Conservation (phyloP, 306 rosid genomes). For the Cotoneaster glaucophyllus region DNA sequence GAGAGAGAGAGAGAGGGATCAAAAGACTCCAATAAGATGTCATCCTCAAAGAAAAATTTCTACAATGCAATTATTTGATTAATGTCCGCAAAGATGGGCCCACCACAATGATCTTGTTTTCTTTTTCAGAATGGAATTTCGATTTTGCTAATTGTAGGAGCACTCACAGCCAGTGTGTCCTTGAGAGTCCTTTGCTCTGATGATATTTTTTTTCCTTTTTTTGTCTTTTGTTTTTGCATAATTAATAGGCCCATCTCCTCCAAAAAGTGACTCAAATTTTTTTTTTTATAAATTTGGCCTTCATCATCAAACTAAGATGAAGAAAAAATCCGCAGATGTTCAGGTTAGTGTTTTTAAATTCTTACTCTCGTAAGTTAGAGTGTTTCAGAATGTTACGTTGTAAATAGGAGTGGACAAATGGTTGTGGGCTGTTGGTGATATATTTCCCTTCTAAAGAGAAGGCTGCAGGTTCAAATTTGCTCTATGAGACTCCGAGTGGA, state of each 20-base stretch:
- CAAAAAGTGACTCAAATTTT: background rate
- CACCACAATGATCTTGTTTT: constrained; percentile 35
- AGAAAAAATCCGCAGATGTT: background rate
- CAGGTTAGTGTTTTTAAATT: background rate
- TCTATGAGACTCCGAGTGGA: background rate
- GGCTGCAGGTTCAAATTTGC: background rate
- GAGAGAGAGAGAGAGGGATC: constrained; percentile 2
- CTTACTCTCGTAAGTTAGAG: no score
- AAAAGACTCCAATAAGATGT: constrained; percentile 17
- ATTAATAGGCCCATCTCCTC: background rate
- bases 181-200: background rate
- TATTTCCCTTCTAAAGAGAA: background rate
- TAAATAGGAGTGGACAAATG: no score
- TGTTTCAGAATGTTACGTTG: accelerated
- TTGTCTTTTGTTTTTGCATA: background rate
- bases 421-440: background rate
- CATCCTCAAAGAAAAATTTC: constrained; percentile 12
- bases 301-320: background rate
- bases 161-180: constrained; percentile 22
- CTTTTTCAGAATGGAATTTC: constrained; percentile 23
- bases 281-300: background rate
- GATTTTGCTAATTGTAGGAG: constrained; percentile 27
- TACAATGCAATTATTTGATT: constrained; percentile 44
- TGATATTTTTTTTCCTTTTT: background rate
- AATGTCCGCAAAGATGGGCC: constrained; percentile 18